Base-by-base conservation (phyloP, 352 stramenopile genomes). In the Pythium plurisporium region DNA sequence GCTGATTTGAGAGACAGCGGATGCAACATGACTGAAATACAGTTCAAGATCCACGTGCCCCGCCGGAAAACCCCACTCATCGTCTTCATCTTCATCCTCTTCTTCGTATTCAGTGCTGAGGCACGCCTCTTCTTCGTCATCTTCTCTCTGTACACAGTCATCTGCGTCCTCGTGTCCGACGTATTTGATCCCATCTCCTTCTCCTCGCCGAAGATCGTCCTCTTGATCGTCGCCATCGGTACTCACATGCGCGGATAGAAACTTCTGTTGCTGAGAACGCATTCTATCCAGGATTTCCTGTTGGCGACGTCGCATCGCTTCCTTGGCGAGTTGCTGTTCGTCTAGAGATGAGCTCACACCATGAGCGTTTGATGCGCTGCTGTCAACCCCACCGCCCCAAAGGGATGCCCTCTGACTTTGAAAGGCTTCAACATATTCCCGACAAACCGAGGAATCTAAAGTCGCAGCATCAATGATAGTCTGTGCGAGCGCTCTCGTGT, bases 51-150 rank as follows among this genome's bases (percentile, higher is more conserved):
- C 65, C 29, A 91, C 55, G 30, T 87, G 79, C 20, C 81, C 81
- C 42, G 81, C 87, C n/a, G 81, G 81, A 26, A 91, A 91, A 0
- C 81, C 81, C 81, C 81, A 91, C 36, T 91, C 81, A 38, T 91
- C 81, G 49, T 83, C 73, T 30, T 83, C 73, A 19, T 85, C 71
- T 37, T 86, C 76, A 40, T 86, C 74, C 33, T 82, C 75, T n/a
- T 86, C 70, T 7, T 86, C 69, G 11, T 79, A 66, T 4, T 74
- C 66, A 17, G 37, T 83, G 55, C 34, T 76, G 63, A n/a, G 38
- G 25, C 45, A 62, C 15, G 43, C 70, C 14, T 79, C 67, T 23
- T 63, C 65, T 19, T 68, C 62, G 26, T 75, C 64, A 33, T 75
- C 66, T 31, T 54, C 48, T 47, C 54, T 48, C 10, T 44, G 33